A percentile compares a stretch with the other conserved stretches of the same genome.
These are phyloP conservation scores for Exophiala sp. DNA, from an alignment of 2,329 filamentous ascomycete genomes.

Conservation along the genomic window DNA sequence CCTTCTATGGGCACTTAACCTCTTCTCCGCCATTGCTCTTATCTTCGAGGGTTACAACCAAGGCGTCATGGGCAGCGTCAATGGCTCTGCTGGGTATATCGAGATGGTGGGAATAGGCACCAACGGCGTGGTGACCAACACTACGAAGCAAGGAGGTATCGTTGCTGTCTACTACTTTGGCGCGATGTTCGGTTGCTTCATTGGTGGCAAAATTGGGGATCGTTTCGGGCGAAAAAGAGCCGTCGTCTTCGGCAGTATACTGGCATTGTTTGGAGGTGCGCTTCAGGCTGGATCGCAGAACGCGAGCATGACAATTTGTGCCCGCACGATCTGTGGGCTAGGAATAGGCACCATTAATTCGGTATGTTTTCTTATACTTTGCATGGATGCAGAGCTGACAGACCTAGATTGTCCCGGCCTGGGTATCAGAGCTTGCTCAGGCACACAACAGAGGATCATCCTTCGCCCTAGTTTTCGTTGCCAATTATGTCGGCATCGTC, in stretches of 20 bases:
- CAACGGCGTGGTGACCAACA: constrained; percentile 47
- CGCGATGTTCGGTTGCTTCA: constrained; percentile 50
- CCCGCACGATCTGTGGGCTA: constrained; percentile 50
- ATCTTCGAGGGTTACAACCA: constrained; percentile 34
- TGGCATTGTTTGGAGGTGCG: constrained; percentile 49
- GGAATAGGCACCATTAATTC: constrained; percentile 46
- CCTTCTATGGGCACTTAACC: constrained; percentile 8
- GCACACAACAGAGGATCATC: constrained; percentile 47
- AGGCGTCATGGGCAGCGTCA: constrained; percentile 36
- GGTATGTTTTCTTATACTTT: constrained; percentile 20
- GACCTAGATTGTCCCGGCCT: constrained; percentile 45
- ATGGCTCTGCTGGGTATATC: constrained; percentile 37
- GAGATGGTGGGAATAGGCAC: constrained; percentile 44
- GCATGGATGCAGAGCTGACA: constrained; percentile 39
- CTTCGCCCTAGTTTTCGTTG: constrained; percentile 51
- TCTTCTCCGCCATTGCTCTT: constrained; percentile 34
- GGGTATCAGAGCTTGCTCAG: constrained; percentile 48
- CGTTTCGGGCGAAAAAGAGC: constrained; percentile 53
- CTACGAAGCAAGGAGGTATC: constrained; percentile 51
- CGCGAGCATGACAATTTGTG: constrained; percentile 49
- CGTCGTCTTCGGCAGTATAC: constrained; percentile 46
- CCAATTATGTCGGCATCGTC: constrained; percentile 52
- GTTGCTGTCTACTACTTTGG: constrained; percentile 55
- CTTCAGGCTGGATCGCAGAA: constrained; percentile 46
- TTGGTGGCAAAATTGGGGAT: constrained; percentile 51